Conservation (phyloP, 108 stramenopile genomes). For the Cylindrotheca closterium region DNA sequence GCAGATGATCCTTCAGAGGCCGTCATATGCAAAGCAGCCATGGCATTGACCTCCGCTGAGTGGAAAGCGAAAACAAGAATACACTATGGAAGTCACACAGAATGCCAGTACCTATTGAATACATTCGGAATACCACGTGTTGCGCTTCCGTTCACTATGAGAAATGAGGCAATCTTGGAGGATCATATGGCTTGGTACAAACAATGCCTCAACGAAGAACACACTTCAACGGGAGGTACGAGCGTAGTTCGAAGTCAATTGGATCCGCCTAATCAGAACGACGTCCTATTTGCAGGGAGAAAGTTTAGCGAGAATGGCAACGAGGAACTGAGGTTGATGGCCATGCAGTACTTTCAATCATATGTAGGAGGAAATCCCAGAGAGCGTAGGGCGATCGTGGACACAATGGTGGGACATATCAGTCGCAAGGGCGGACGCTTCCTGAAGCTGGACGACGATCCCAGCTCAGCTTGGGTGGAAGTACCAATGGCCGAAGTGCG, state of each 20-base stretch:
- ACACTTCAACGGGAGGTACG: background rate
- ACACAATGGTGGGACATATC: too few relatives aligned
- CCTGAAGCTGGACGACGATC: background rate
- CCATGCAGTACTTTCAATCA: background rate
- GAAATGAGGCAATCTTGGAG: background rate
- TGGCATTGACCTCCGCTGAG: background rate
- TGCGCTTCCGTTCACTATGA: background rate
- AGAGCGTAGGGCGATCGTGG: too few relatives aligned
- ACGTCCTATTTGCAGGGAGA: constrained; percentile 11
- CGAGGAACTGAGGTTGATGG: background rate
- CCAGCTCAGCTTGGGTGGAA: background rate
- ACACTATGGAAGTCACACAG: background rate
- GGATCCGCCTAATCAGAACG: constrained; percentile 1
- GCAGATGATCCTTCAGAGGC: background rate
- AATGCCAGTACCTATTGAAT: background rate
- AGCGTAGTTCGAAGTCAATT: background rate
- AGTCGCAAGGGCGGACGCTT: too few relatives aligned
- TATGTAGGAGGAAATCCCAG: background rate
- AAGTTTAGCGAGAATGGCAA: constrained; percentile 8
- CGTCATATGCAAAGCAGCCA: background rate
- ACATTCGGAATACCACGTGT: background rate
- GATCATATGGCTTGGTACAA: background rate
- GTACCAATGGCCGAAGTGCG: background rate
- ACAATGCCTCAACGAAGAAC: background rate
- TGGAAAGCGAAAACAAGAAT: background rate